These are phyloP conservation scores for Trichoderma atrobrunneum DNA, from an alignment of 2,329 filamentous ascomycete species.

Conservation along the genomic window DNA sequence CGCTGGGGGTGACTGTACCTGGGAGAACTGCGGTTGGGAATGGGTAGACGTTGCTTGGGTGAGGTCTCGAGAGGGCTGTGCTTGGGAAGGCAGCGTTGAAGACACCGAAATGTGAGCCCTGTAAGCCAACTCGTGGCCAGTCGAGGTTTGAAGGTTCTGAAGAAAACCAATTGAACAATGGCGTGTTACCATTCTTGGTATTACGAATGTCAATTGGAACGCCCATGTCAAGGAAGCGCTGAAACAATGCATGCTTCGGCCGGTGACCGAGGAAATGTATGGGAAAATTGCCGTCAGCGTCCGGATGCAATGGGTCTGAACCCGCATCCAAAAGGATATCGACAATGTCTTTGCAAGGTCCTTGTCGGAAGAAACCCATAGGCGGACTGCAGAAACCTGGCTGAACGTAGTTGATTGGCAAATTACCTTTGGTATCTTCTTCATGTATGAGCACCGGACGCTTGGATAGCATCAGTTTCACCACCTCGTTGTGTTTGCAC, in stretches of 20 bases:
- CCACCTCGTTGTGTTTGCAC: background rate
- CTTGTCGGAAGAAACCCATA: background rate
- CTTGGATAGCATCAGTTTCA: background rate
- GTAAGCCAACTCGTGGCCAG: background rate
- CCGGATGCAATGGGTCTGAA: slow-evolving; percentile 2
- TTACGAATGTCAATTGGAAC: background rate
- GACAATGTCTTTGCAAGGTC: background rate
- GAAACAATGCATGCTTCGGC: background rate
- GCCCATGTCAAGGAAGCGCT: background rate
- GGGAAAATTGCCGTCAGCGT: background rate
- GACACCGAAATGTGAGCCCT: background rate
- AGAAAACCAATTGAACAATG: background rate
- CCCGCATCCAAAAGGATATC: background rate
- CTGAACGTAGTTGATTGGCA: background rate
- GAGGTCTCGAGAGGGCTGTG: background rate
- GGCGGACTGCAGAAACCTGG: background rate
- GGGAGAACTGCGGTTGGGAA: background rate
- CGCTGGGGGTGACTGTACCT: background rate
- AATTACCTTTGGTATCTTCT: background rate
- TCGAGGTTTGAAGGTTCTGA: background rate
- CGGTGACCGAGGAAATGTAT: background rate
- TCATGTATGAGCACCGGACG: background rate
- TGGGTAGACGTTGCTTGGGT: too few species aligned
- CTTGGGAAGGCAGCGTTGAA: background rate
- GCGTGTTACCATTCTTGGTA: background rate